A percentile compares a stretch with the other conserved stretches of the same genome.
phyloP scores from a whole-genome alignment of 2,329 filamentous ascomycete species.

The Colletotrichum lindemuthianum region DNA sequence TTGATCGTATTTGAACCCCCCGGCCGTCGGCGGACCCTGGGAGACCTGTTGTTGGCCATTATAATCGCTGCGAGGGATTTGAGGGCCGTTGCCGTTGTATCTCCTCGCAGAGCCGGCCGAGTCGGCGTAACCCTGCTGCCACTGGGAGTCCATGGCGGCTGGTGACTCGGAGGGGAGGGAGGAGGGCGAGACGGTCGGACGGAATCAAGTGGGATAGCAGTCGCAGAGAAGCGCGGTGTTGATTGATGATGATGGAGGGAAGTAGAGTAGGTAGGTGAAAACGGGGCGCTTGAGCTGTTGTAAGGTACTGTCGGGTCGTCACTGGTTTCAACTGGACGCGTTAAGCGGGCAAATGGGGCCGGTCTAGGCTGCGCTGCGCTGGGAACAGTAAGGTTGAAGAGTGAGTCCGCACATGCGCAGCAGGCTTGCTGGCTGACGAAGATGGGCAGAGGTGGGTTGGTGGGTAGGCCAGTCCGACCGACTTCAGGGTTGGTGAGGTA shows the following conservation, averaged over 20 bases:
- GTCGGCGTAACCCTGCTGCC: conserved; percentile 74
- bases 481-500: no score
- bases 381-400: conserved; percentile 24
- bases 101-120: conserved; percentile 70
- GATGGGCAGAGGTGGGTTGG: conserved; percentile 1
- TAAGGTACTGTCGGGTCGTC: conserved; percentile 8
- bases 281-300: conserved; percentile 33
- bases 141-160: conserved; percentile 58
- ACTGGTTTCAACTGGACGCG: conserved; percentile 33
- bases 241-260: conserved; percentile 33
- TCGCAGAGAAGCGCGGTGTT: conserved; percentile 18
- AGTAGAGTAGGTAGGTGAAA: conserved; percentile 24
- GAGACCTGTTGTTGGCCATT: conserved; percentile 40
- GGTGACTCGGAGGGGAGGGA: conserved; percentile 26
- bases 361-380: conserved; percentile 11
- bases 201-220: conserved; percentile 16
- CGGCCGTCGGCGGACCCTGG: conserved; percentile 56
- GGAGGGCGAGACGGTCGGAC: conserved; percentile 19
- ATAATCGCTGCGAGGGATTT: conserved; percentile 47
- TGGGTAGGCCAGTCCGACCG: neutral
- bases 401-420: conserved; percentile 22
- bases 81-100: conserved; percentile 63
- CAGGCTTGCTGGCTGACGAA: conserved; percentile 9
- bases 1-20: conserved; percentile 73
- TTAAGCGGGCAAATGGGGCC: conserved; percentile 36